Evolutionary conservation across 2,329 filamentous ascomycete genomes (phyloP), one percentile per base, ranked within the genome.

Genomic region (Colletotrichum simmondsii): DNA sequence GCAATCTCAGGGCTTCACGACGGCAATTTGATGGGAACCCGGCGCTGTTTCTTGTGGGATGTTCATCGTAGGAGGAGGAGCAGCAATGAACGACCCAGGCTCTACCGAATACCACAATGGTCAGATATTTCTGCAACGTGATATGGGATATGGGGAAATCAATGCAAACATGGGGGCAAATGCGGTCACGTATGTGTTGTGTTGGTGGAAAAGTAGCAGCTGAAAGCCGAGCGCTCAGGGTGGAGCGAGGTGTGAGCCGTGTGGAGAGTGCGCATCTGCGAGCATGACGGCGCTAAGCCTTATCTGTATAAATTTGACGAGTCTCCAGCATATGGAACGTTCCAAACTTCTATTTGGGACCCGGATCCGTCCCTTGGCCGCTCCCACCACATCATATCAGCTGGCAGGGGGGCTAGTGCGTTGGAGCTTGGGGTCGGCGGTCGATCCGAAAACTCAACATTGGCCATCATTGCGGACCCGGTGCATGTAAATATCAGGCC

Each of bases 241-340:
- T 49, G 46, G 61, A n/a, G 19, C 8, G 46, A 35, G 14, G 2
- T 54, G 28, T n/a, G n/a, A 26, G 28, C 42, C 19, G 42, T 24
- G 46, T 30, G 8, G 60, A 35, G 28, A 28, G 32, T 19, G 24
- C 42, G 42, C 46, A 35, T 53, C 60, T 35, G 28, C 6, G 24
- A 35, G 28, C 46, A 53, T 54, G 59, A 26, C 54, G 60, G 75
- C 81, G 78, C 82, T 83, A 83, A 79, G 77, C 81, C 79, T 64
- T 77, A 78, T 82, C 81, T 76, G 78, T 81, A 81, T 78, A 83
- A 82, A 76, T 80, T 83, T 82, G 78, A 82, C 82, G 81, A 83
- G 75, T 54, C 46, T 62, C 49, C 35, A 59, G 57, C 56, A 65
- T 24, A 46, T 35, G 35, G 32, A 56, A 53, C 42, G 52, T 71